Evolutionary conservation across 1,139 yeast genomes (phyloP).

Genomic region (Casaregolazyma suthepensis): DNA sequence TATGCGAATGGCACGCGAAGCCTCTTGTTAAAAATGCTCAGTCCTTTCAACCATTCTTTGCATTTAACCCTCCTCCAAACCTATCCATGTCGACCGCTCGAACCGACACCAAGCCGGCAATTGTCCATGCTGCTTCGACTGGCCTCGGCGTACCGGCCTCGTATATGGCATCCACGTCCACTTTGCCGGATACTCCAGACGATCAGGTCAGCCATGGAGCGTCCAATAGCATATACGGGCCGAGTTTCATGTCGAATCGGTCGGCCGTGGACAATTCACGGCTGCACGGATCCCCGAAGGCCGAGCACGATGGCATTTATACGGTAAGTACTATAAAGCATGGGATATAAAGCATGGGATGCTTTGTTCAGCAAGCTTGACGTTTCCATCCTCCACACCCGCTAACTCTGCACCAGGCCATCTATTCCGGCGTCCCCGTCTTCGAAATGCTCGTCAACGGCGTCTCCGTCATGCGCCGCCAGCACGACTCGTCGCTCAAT

Average conservation of each 20-base stretch:
- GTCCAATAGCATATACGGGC: slow-evolving; percentile 2
- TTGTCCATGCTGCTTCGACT: background rate
- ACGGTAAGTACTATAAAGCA: background rate
- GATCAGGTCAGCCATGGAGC: slow-evolving; percentile 5
- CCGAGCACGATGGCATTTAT: slow-evolving; percentile 6
- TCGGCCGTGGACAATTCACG: slow-evolving; percentile 3
- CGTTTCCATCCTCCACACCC: no score
- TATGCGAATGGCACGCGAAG: background rate
- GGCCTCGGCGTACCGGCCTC: slow-evolving; percentile 7
- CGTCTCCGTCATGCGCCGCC: slow-evolving; percentile 78
- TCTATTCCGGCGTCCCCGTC: slow-evolving; percentile 47
- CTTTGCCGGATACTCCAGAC: slow-evolving; percentile 7
- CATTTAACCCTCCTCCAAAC: background rate
- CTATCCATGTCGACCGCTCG: background rate
- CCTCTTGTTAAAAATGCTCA: background rate
- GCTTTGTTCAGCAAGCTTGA: background rate
- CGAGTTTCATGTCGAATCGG: slow-evolving; percentile 6
- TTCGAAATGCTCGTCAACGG: slow-evolving; percentile 74
- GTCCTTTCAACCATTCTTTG: background rate
- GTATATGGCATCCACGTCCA: slow-evolving; percentile 11
- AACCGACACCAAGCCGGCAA: background rate
- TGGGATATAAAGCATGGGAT: background rate
- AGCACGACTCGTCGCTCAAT: slow-evolving; percentile 76
- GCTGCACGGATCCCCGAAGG: slow-evolving; percentile 7
- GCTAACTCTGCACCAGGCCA: slow-evolving; percentile 24